Base-by-base conservation (phyloP, 2,329 filamentous ascomycete species). In the Davidsoniella eucalypti region DNA sequence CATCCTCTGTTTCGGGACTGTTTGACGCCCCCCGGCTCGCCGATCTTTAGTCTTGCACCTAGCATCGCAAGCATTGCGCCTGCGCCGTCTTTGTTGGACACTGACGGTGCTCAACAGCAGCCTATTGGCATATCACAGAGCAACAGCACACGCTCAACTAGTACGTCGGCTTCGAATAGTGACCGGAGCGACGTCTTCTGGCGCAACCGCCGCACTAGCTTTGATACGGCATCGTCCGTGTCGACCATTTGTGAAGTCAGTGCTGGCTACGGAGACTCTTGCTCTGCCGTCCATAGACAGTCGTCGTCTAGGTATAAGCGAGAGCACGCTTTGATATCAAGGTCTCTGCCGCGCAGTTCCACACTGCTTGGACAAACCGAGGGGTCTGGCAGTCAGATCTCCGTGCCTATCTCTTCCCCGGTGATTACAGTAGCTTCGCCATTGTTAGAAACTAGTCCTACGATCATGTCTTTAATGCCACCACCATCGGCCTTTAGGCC, bases 1-100 rank as follows among this genome's bases (percentile, higher is more conserved):
- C 51, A 53, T n/a, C 51, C 51, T 4, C 38, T 53, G 18, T 53
- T 53, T 25, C 39, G 51, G 12, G 44, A 53, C 41, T 44, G 36
- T 12, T 36, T 21, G 29, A 23, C 36, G 10, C 26, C 26, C 8
- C 26, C 26, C 26, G 26, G 26, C 9, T 38, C 44, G 12, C n/a
- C 16, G 16, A 29, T 25, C 33, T 49, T 52, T 14, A 38, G 21
- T 16, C 26, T 48, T 9, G n/a, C 45, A 12, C 26, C 26, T 33
- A 33, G 26, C 26, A 9, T 33, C 26, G 26, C 10, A 12, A 33
- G 26, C 26, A 33, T 12, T 9, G 26, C 26, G 26, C 26, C 26
- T 12, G 26, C 7, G 26, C 26, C 26, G 26, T 33, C 26, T 33
- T 33, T 8, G 10, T 9, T 12, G 26, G 26, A 33, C 26, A 12